Conservation (phyloP, 176 grass and related monocot genomes). For the Hsuehochloa calcarea region DNA sequence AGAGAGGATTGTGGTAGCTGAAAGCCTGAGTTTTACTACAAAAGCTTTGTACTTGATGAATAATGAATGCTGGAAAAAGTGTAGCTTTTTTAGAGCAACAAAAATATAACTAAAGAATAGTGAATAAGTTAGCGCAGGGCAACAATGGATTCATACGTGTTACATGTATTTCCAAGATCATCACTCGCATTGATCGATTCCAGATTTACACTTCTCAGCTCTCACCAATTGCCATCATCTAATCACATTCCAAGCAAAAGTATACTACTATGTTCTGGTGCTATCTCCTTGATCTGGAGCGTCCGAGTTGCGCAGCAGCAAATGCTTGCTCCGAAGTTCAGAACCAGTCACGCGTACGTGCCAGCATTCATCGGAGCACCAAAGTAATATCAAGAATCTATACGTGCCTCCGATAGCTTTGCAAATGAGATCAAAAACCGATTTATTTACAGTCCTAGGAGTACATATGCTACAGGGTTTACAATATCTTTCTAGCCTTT, state of each 20-base stretch:
- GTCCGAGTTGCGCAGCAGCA: neutral
- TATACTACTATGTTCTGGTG: neutral
- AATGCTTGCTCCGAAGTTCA: neutral
- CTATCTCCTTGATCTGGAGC: neutral
- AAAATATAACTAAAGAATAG: too few species aligned
- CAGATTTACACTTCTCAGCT: too few species aligned
- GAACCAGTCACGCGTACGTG: neutral
- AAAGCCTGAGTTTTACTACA: too few species aligned
- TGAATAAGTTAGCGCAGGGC: too few species aligned
- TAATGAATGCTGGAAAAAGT: too few species aligned
- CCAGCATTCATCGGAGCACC: neutral
- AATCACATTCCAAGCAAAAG: neutral
- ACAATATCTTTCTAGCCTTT: conserved; percentile 82
- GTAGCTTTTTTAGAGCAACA: neutral
- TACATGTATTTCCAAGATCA: too few species aligned
- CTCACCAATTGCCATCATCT: too few species aligned
- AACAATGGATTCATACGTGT: too few species aligned
- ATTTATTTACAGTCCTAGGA: conserved; percentile 43
- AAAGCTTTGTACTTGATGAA: too few species aligned
- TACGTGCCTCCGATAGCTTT: neutral
- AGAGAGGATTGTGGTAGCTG: too few species aligned
- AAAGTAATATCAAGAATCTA: neutral
- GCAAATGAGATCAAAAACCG: conserved; percentile 31
- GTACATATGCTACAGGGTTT: conserved; percentile 22
- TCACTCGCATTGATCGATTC: too few species aligned